Conservation (phyloP, 495 filamentous ascomycete genomes). For the Hypoxylon rickii region DNA sequence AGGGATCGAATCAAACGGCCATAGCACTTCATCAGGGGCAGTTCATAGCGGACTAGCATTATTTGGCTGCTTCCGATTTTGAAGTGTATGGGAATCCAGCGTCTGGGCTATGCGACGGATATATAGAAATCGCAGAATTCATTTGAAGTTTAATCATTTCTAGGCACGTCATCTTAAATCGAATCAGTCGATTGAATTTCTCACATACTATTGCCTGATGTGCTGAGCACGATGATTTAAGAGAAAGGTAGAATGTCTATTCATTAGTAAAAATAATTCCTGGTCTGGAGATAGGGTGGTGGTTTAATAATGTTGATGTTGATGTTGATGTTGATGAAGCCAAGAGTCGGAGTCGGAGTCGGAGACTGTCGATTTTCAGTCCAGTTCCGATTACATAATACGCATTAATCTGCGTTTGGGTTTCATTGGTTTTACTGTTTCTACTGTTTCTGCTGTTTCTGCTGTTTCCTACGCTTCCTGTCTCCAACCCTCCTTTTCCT, state of each 20-base stretch:
- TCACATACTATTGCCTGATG: too few relatives aligned
- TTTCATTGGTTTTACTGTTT: too few relatives aligned
- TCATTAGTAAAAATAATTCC: too few relatives aligned
- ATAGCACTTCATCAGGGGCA: neutral
- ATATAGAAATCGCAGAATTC: conserved; percentile 12
- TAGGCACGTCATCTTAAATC: neutral
- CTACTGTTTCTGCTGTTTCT: neutral
- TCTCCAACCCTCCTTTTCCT: neutral
- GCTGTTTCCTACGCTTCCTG: neutral
- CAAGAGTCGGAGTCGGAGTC: too few relatives aligned
- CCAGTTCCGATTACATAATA: too few relatives aligned
- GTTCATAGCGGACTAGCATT: conserved; percentile 1
- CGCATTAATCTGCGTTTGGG: too few relatives aligned
- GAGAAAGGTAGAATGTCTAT: too few relatives aligned
- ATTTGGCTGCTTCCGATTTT: conserved; percentile 8
- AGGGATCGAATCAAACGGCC: conserved; percentile 14
- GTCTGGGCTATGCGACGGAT: neutral
- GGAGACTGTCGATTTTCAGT: too few relatives aligned
- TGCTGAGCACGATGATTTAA: too few relatives aligned
- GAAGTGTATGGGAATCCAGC: neutral
- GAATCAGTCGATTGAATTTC: neutral
- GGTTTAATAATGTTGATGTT: too few relatives aligned
- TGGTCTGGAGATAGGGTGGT: too few relatives aligned
- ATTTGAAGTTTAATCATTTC: conserved; percentile 18
- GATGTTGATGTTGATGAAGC: too few relatives aligned